Percentiles rank a stretch among this genome's conserved stretches.
Evolutionary conservation across 75 land plant genomes (phyloP).

Genomic region (Pinus tabuliformis): DNA sequence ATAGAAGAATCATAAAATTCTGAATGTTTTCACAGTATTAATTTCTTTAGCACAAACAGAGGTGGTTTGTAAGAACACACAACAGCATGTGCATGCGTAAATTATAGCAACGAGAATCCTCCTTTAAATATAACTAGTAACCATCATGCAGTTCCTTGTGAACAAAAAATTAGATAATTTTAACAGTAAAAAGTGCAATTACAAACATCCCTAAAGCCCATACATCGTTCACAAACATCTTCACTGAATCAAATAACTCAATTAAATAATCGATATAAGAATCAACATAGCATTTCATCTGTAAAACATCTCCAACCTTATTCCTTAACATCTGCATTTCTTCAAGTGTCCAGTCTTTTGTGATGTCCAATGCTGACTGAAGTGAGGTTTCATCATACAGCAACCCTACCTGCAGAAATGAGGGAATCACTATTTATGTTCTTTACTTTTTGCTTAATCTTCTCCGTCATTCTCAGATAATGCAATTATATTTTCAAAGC

Average conservation of each 20-base stretch:
- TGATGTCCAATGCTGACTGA: slow-evolving; percentile 79
- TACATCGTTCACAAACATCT: not conserved
- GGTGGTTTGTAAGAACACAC: not conserved
- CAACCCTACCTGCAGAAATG: slow-evolving; percentile 70
- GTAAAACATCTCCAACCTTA: slow-evolving; percentile 46
- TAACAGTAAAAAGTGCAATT: not conserved
- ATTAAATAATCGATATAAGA: not conserved
- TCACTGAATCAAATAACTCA: not conserved
- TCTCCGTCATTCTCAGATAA: not conserved
- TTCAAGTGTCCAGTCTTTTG: slow-evolving; percentile 80
- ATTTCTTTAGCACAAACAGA: not conserved
- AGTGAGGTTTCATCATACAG: slow-evolving; percentile 91
- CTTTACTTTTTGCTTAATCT: not conserved
- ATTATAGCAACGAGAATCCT: not conserved
- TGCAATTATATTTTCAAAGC: not conserved
- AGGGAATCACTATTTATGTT: slow-evolving; percentile 4
- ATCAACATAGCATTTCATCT: not conserved
- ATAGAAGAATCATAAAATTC: too few species aligned
- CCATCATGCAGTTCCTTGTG: not conserved
- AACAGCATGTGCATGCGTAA: not conserved
- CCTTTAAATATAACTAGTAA: not conserved
- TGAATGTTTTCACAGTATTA: too few species aligned
- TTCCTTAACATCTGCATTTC: slow-evolving; percentile 85
- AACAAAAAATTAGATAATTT: not conserved
- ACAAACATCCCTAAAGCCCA: not conserved